Percentiles rank a stretch among this genome's conserved stretches.
phyloP scores from a whole-genome alignment of 176 grass and related monocot genomes.

The Cymbopogon citratus region DNA sequence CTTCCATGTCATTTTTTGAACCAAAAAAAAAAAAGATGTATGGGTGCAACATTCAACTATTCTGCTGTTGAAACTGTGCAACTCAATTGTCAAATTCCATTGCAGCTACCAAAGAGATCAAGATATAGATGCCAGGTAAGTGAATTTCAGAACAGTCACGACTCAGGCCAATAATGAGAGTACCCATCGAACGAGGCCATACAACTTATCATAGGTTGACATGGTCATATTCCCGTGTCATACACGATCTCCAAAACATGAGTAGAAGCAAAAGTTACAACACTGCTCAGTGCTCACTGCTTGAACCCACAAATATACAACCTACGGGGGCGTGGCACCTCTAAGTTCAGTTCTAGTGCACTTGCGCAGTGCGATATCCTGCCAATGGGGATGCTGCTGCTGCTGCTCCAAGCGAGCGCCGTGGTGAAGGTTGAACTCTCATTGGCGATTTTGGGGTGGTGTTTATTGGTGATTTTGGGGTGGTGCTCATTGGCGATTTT shows the following conservation, averaged over 20 bases:
- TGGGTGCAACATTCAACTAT: neutral
- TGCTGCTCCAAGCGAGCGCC: conserved; percentile 33
- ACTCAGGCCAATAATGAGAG: neutral
- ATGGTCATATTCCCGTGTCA: neutral
- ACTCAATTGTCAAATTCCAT: neutral
- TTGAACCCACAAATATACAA: conserved; percentile 41
- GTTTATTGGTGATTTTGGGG: conserved; percentile 51
- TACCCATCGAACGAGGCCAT: neutral
- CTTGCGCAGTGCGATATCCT: conserved; percentile 31
- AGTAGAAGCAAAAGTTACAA: conserved; percentile 27
- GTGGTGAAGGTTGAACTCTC: neutral
- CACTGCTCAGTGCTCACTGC: neutral
- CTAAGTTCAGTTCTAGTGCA: conserved; percentile 38
- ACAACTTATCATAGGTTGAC: conserved; percentile 4
- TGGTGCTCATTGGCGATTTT: conserved; percentile 45
- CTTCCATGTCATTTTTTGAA: neutral
- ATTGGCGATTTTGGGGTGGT: conserved; percentile 49
- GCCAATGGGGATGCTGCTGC: conserved; percentile 45
- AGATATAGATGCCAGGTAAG: neutral
- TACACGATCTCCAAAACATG: conserved; percentile 17
- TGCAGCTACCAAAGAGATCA: neutral
- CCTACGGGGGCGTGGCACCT: neutral
- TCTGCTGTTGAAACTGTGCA: neutral
- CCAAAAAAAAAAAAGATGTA: neutral
- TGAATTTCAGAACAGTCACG: neutral